Conservation (phyloP, 345 rosid species). For the Dipteronia sinensis region DNA sequence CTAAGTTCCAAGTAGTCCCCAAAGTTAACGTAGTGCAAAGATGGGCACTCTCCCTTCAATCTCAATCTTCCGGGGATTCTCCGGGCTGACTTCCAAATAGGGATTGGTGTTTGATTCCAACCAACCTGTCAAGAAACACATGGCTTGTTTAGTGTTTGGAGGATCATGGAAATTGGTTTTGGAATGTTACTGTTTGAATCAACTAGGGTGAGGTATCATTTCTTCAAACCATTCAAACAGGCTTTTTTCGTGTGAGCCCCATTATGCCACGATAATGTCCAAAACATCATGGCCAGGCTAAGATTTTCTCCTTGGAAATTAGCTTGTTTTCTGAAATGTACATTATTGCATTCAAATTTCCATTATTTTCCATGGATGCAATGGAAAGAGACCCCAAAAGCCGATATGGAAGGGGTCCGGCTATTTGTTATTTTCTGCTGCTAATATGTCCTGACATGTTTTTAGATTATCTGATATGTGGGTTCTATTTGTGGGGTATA, state of each 20-base stretch:
- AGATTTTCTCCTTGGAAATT: constrained; percentile 21
- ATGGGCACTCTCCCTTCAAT: background rate
- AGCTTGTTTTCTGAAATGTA: constrained; percentile 11
- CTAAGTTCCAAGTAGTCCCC: constrained; percentile 11
- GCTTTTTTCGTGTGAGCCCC: constrained; percentile 26
- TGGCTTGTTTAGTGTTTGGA: constrained; percentile 33
- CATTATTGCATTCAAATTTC: constrained; percentile 16
- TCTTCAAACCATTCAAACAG: constrained; percentile 17
- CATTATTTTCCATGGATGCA: constrained; percentile 14
- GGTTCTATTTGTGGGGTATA: constrained; percentile 23
- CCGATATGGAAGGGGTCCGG: constrained; percentile 12
- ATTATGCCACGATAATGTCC: constrained; percentile 16
- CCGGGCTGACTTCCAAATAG: constrained; percentile 19
- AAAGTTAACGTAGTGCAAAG: background rate
- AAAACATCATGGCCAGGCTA: constrained; percentile 7
- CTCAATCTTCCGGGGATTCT: constrained; percentile 20
- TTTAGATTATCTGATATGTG: constrained; percentile 7
- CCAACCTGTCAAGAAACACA: constrained; percentile 37
- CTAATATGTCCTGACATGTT: background rate
- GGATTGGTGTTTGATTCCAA: constrained; percentile 23
- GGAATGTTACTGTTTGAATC: constrained; percentile 25
- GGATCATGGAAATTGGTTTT: constrained; percentile 15
- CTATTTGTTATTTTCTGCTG: constrained; percentile 17
- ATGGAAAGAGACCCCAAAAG: background rate
- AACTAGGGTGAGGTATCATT: constrained; percentile 15